Conservation (phyloP, 257 asterid species). For the Echium plantagineum region DNA sequence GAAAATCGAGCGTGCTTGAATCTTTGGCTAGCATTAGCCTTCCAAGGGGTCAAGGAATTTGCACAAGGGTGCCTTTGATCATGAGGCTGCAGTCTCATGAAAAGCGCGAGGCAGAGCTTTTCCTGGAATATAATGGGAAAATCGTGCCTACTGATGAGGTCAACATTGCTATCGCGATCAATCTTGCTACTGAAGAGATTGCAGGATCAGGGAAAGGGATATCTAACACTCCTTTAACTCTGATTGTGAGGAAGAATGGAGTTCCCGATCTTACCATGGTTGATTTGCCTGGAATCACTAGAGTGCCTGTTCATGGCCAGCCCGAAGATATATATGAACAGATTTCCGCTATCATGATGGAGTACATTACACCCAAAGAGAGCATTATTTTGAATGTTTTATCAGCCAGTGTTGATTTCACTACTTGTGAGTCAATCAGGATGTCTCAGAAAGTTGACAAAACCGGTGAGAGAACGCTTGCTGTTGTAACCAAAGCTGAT, state of each 20-base stretch:
- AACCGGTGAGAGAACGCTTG: slow-evolving; percentile 28
- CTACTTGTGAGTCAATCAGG: slow-evolving; percentile 21
- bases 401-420: slow-evolving; percentile 13
- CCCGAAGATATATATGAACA: slow-evolving; percentile 20
- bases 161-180: slow-evolving; percentile 7
- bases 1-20: slow-evolving; percentile 19
- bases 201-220: slow-evolving; percentile 20
- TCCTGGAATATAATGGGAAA: slow-evolving; percentile 15
- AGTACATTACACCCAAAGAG: slow-evolving; percentile 18
- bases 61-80: slow-evolving; percentile 18
- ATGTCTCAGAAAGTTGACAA: slow-evolving; percentile 28
- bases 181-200: slow-evolving; percentile 16
- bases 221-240: slow-evolving; percentile 13
- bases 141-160: slow-evolving; percentile 12
- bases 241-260: slow-evolving; percentile 16
- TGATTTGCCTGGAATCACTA: slow-evolving; percentile 21
- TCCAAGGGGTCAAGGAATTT: slow-evolving; percentile 18
- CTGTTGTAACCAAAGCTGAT: slow-evolving; percentile 31
- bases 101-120: slow-evolving; percentile 5
- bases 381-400: slow-evolving; percentile 20
- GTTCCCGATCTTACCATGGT: slow-evolving; percentile 22
- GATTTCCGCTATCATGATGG: slow-evolving; percentile 14
- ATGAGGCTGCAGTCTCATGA: slow-evolving; percentile 15
- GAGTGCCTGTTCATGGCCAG: slow-evolving; percentile 20
- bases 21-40: slow-evolving; percentile 17